Conservation (phyloP, 768 basidiomycete species). For the Termitomyces sp. region DNA sequence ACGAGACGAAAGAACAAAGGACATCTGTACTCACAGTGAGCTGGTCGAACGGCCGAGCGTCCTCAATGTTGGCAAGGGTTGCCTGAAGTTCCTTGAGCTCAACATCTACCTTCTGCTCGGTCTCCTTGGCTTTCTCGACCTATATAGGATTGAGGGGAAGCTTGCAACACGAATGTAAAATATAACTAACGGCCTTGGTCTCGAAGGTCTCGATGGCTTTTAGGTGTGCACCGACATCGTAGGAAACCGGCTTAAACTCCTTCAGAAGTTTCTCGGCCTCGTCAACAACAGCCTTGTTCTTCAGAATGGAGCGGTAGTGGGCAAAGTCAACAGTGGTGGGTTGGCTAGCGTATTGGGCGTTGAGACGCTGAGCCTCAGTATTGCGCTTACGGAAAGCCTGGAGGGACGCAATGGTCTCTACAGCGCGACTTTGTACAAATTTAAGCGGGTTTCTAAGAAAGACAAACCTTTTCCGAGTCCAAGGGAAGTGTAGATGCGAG, state of each 20-base stretch:
- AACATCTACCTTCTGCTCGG: slow-evolving; percentile 82
- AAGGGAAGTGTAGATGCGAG: slow-evolving; percentile 76
- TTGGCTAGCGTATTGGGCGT: slow-evolving; percentile 56
- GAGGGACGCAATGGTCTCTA: slow-evolving; percentile 87
- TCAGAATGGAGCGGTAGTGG: slow-evolving; percentile 87
- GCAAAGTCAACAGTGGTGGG: slow-evolving; percentile 85
- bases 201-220: slow-evolving; percentile 98
- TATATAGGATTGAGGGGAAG: slow-evolving; percentile 23
- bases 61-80: slow-evolving; percentile 95
- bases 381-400: slow-evolving; percentile 97
- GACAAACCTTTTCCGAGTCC: slow-evolving; percentile 82
- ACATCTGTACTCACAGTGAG: slow-evolving; percentile 59
- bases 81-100: slow-evolving; percentile 90
- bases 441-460: background rate
- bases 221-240: slow-evolving; percentile 84
- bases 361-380: slow-evolving; percentile 76
- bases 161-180: slow-evolving; percentile 1
- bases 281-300: slow-evolving; percentile 89
- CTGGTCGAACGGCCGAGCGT: slow-evolving; percentile 96
- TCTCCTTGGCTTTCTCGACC: slow-evolving; percentile 88
- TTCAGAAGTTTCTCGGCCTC: slow-evolving; percentile 88
- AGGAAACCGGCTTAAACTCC: slow-evolving; percentile 91
- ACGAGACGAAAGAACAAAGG: background rate
- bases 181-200: slow-evolving; percentile 73
- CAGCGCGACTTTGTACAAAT: slow-evolving; percentile 1